These are phyloP conservation scores for Apium graveolens DNA, from an alignment of 129 eudicot genomes.

Conservation along the genomic window DNA sequence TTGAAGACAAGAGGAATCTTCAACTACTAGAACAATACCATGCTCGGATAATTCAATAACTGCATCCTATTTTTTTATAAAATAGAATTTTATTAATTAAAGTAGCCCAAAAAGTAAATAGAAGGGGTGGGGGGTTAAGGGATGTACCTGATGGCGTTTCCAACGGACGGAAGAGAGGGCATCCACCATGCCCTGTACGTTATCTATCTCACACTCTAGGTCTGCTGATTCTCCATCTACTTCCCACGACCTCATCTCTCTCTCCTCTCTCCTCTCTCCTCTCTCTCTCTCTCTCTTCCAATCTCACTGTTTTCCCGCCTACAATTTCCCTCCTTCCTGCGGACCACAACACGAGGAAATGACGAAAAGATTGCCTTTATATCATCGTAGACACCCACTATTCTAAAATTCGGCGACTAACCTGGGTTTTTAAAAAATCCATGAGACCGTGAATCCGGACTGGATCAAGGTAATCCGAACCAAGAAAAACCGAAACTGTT, in stretches of 20 bases:
- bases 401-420: too few species aligned
- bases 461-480: too few species aligned
- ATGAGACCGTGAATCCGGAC: too few species aligned
- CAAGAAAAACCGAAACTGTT: too few species aligned
- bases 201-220: constrained; percentile 69
- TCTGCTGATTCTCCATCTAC: constrained; percentile 53
- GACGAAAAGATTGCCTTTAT: too few species aligned
- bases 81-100: too few species aligned
- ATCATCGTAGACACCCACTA: too few species aligned
- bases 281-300: constrained; percentile 7
- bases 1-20: constrained; percentile 88
- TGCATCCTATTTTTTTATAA: constrained; percentile 42
- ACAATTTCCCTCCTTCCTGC: too few species aligned
- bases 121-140: background rate
- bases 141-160: constrained; percentile 84
- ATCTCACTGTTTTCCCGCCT: background rate
- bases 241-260: constrained; percentile 45
- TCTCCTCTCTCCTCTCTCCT: constrained; percentile 23
- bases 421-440: too few species aligned
- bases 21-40: constrained; percentile 84
- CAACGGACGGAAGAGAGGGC: constrained; percentile 91
- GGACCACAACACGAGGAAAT: too few species aligned
- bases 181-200: constrained; percentile 93
- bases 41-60: constrained; percentile 83
- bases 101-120: too few species aligned